Evolutionary conservation across 2,329 filamentous ascomycete genomes (phyloP).

Genomic region (Fusarium cicatricum): DNA sequence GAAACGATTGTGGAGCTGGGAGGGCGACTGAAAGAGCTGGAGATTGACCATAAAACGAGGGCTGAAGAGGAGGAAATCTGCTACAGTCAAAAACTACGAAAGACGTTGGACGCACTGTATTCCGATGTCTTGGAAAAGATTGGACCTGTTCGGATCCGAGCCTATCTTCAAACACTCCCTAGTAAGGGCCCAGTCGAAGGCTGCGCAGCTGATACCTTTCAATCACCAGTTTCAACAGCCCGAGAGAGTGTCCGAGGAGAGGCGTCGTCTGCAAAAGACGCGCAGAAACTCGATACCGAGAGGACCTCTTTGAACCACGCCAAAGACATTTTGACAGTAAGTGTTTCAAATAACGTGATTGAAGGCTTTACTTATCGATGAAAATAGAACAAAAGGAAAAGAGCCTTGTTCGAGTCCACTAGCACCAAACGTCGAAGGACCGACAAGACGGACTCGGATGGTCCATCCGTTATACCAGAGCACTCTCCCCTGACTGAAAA

Average conservation of each 20-base stretch:
- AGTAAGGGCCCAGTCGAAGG: not conserved
- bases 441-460: not conserved
- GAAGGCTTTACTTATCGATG: no score
- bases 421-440: not conserved
- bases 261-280: no score
- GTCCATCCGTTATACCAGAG: not conserved
- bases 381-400: no score
- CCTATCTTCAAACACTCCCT: not conserved
- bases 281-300: no score
- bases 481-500: not conserved
- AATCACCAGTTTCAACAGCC: no score
- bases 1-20: not conserved
- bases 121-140: not conserved
- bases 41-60: conserved; percentile 1
- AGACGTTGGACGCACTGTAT: conserved; percentile 4
- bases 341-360: no score
- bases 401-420: not conserved
- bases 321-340: no score
- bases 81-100: not conserved
- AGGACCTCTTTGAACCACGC: no score
- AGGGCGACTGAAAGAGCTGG: conserved; percentile 14
- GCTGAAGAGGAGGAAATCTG: not conserved
- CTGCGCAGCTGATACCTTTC: no score
- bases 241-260: no score
- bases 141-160: not conserved